Conservation (phyloP, 495 filamentous ascomycete species). For the Penicillium crystallinum region DNA sequence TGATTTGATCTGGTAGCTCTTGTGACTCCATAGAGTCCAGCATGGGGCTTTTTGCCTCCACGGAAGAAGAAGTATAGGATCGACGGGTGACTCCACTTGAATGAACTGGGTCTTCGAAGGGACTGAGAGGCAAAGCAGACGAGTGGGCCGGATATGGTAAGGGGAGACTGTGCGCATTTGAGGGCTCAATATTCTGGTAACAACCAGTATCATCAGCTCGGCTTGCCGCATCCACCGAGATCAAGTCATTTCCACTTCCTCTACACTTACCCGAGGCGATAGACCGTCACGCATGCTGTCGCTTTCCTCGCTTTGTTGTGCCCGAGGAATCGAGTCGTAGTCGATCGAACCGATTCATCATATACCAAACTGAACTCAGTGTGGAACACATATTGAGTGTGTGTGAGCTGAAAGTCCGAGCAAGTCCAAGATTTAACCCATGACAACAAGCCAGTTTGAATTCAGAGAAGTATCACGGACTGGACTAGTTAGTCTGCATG, state of each 20-base stretch:
- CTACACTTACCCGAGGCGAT: background rate
- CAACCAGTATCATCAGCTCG: background rate
- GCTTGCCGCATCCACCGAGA: conserved; percentile 3
- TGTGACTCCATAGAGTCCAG: background rate
- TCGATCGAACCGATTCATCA: background rate
- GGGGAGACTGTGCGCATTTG: background rate
- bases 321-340: background rate
- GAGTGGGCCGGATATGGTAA: background rate
- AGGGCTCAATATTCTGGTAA: background rate
- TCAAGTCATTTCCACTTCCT: background rate
- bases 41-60: background rate
- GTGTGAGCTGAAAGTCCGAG: conserved; percentile 1
- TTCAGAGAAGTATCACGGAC: conserved; percentile 1
- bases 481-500: background rate
- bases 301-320: background rate
- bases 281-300: background rate
- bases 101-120: background rate
- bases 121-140: background rate
- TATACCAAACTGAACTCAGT: background rate
- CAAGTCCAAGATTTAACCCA: background rate
- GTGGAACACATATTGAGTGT: background rate
- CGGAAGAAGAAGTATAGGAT: background rate
- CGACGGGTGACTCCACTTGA: background rate
- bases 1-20: conserved; percentile 3
- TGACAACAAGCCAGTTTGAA: conserved; percentile 4